phyloP scores from a whole-genome alignment of 805 yeast genomes.

The Ogataea philodendri region DNA sequence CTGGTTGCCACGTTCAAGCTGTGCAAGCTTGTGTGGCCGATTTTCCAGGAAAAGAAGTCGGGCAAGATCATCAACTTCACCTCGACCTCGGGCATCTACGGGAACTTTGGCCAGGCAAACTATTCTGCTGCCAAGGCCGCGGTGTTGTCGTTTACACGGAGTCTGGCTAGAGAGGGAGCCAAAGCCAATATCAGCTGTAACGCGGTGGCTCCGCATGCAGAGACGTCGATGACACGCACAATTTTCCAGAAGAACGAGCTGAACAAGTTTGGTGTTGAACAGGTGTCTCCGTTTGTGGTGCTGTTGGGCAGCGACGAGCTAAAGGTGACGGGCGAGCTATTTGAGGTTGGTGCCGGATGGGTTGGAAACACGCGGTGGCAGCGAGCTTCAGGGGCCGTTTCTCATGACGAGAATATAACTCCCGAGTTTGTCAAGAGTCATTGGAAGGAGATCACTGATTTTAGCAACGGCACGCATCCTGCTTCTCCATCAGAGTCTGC shows the following conservation, averaged over 20 bases:
- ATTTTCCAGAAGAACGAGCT: constrained; percentile 77
- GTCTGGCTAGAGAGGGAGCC: constrained; percentile 89
- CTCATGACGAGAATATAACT: constrained; percentile 48
- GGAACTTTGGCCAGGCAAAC: constrained; percentile 96
- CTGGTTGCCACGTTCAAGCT: constrained; percentile 76
- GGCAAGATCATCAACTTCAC: constrained; percentile 88
- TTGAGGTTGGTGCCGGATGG: constrained; percentile 97
- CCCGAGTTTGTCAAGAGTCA: constrained; percentile 72
- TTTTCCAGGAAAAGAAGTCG: constrained; percentile 69
- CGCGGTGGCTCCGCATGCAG: constrained; percentile 95
- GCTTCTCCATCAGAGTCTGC: constrained; percentile 74
- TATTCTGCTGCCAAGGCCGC: constrained; percentile 93
- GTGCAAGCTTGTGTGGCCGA: constrained; percentile 90
- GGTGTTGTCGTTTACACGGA: constrained; percentile 77
- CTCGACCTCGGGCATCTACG: constrained; percentile 95
- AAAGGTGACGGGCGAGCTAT: constrained; percentile 71
- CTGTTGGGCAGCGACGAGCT: constrained; percentile 72
- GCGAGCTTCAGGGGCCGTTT: constrained; percentile 81
- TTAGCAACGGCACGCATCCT: constrained; percentile 50
- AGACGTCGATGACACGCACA: constrained; percentile 93
- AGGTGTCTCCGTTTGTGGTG: constrained; percentile 87
- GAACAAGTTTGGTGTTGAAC: constrained; percentile 80
- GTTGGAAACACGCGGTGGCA: constrained; percentile 93
- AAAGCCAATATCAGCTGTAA: constrained; percentile 73
- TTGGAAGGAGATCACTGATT: constrained; percentile 67